These are phyloP conservation scores for Petrea volubilis DNA, from an alignment of 257 asterid species.

Conservation along the genomic window DNA sequence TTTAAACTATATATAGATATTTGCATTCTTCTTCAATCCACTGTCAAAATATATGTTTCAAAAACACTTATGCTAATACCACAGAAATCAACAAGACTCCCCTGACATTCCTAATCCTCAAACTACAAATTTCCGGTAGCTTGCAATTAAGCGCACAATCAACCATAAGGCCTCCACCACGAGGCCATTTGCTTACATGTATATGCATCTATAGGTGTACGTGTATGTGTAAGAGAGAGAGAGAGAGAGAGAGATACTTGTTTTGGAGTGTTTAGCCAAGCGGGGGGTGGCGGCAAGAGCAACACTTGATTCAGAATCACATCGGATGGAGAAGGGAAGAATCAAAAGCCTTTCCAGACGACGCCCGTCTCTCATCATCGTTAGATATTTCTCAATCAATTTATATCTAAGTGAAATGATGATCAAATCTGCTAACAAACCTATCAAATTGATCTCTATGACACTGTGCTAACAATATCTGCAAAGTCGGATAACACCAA, in stretches of 20 bases:
- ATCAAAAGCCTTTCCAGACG: conserved; percentile 32
- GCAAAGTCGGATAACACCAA: background rate
- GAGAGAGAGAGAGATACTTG: conserved; percentile 14
- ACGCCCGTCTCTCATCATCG: conserved; percentile 29
- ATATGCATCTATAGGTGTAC: background rate
- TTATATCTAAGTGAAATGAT: background rate
- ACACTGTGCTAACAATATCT: no score
- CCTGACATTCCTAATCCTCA: no score
- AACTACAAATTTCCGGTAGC: no score
- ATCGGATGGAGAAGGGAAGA: conserved; percentile 39
- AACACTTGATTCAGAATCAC: conserved; percentile 40
- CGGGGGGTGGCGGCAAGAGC: conserved; percentile 23
- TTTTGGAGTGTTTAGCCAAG: conserved; percentile 2
- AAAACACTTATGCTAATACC: no score
- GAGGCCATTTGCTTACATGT: background rate
- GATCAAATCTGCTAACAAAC: background rate
- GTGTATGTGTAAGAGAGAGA: background rate
- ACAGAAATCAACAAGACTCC: no score
- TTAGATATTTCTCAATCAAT: background rate
- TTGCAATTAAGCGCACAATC: no score
- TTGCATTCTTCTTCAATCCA: no score
- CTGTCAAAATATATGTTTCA: no score
- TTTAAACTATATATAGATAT: no score
- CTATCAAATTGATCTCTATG: background rate
- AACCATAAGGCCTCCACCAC: no score